Percentiles rank a stretch among this genome's conserved stretches.
Conservation (phyloP, 108 stramenopile species). For the Fistulifera solaris region DNA sequence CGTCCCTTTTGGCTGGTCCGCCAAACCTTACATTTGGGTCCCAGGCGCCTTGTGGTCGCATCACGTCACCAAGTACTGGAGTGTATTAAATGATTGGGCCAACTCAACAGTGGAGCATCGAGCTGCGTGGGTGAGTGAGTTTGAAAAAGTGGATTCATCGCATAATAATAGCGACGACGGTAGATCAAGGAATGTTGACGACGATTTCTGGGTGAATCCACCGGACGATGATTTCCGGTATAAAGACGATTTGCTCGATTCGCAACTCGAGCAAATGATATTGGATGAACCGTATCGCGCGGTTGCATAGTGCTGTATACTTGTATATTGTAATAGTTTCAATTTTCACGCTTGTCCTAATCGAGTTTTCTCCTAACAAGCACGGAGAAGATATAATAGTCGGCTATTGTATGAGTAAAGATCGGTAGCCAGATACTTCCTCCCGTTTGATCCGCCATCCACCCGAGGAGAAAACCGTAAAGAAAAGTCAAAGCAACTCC, state of each 20-base stretch:
- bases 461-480: slow-evolving; percentile 23
- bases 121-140: not conserved
- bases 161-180: slow-evolving; percentile 1
- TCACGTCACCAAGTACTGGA: slow-evolving; percentile 21
- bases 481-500: slow-evolving; percentile 24
- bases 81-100: slow-evolving; percentile 4
- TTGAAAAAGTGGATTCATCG: slow-evolving; percentile 4
- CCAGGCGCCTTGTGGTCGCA: slow-evolving; percentile 51
- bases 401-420: slow-evolving; percentile 21
- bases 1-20: slow-evolving; percentile 61
- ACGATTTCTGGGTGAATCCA: slow-evolving; percentile 12
- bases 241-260: not conserved
- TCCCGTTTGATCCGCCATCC: slow-evolving; percentile 4
- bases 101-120: not conserved
- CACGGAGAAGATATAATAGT: slow-evolving; percentile 25
- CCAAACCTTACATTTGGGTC: slow-evolving; percentile 43
- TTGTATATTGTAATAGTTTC: too few relatives aligned
- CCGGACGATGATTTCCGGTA: slow-evolving; percentile 14
- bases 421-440: slow-evolving; percentile 21
- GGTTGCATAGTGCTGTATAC: too few relatives aligned
- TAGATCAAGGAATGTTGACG: slow-evolving; percentile 9
- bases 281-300: too few relatives aligned
- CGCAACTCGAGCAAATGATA: not conserved
- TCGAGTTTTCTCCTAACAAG: too few relatives aligned
- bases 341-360: too few relatives aligned